Evolutionary conservation across 2,329 filamentous ascomycete species (phyloP).

Genomic region (Zasmidium citrigriseum): DNA sequence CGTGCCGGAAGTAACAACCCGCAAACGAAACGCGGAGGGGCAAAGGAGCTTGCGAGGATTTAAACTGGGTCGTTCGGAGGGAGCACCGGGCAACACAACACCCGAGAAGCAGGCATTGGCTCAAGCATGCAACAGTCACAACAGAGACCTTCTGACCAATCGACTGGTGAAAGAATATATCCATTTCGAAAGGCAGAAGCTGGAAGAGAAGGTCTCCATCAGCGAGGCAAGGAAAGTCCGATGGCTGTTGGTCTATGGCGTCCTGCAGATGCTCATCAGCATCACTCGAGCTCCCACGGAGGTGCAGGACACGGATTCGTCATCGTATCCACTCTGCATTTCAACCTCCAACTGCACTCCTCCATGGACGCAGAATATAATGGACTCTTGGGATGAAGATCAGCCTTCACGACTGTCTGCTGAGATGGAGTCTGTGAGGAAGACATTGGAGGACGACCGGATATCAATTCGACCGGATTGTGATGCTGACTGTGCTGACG

Average conservation of each 20-base stretch:
- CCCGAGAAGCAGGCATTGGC: slow-evolving; percentile 54
- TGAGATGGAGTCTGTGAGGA: slow-evolving; percentile 14
- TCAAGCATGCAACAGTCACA: slow-evolving; percentile 50
- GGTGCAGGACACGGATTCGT: slow-evolving; percentile 57
- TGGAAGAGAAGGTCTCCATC: slow-evolving; percentile 60
- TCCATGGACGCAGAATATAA: slow-evolving; percentile 35
- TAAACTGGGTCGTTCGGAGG: slow-evolving; percentile 5
- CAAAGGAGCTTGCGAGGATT: slow-evolving; percentile 13
- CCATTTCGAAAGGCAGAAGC: slow-evolving; percentile 64
- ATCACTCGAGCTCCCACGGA: slow-evolving; percentile 63
- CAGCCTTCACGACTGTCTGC: background rate
- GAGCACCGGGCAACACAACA: slow-evolving; percentile 24
- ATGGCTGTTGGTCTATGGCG: slow-evolving; percentile 75
- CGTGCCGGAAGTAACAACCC: slow-evolving; percentile 53
- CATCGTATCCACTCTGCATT: slow-evolving; percentile 62
- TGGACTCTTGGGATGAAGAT: background rate
- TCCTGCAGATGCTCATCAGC: slow-evolving; percentile 70
- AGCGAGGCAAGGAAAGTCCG: slow-evolving; percentile 73
- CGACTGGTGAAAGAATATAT: slow-evolving; percentile 68
- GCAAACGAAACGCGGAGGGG: slow-evolving; percentile 29
- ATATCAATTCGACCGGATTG: slow-evolving; percentile 49
- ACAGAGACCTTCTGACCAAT: slow-evolving; percentile 40
- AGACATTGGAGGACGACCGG: slow-evolving; percentile 21
- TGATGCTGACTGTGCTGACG: slow-evolving; percentile 42
- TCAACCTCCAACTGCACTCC: slow-evolving; percentile 41